Base-by-base conservation (phyloP, 2,329 filamentous ascomycete genomes). In the Huntiella bhutanensis region DNA sequence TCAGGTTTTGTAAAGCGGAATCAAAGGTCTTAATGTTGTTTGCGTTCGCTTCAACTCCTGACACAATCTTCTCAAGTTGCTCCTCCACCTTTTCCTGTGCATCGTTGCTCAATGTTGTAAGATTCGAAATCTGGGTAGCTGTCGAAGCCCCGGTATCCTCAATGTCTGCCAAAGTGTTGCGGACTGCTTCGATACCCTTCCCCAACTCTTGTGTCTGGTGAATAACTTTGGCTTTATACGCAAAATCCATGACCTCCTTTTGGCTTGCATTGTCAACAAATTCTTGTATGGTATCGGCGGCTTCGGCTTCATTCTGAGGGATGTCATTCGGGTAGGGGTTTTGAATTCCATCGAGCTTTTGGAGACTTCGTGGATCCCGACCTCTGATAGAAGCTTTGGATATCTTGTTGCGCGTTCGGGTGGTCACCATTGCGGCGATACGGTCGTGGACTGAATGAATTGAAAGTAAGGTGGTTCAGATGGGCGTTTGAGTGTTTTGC, bases 221-320 rank as follows among this genome's bases (percentile, higher is more conserved):
- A 10, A 50, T 32, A 19, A 47, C 35, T 15, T 47, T 50, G 33
- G 48, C 45, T 33, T 50, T 50, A 33, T 47, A 50, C 3, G 48
- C 48, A 19, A 48, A 50, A 3, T 43, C 38, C 6, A 50, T 33
- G 11, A 50, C 34, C 17, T 50, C 45, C 22, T 34, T 17, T 5
- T 47, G 44, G 33, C 17, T 38, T 22, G 48, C 41, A 10, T 42
- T 32, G 12, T 38, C 19, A 22, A 50, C 44, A 16, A 50, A 46
- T 5, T 47, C 43, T 8, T 44, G 38, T 4, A 50, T 32, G 8
- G 44, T 35, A 5, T 40, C 28, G 8, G 35, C 19, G 3, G 48
- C 48, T 17, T 35, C 39, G 12, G 33, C n/a, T 2, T 36, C 17
- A 17, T 44, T 34, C 5, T 35, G 15, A 4, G 39, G 33, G 3